A percentile compares a stretch with the other conserved stretches of the same genome.
These are phyloP conservation scores for Hordeum marinum DNA, from an alignment of 176 grass and related monocot genomes.

Conservation along the genomic window DNA sequence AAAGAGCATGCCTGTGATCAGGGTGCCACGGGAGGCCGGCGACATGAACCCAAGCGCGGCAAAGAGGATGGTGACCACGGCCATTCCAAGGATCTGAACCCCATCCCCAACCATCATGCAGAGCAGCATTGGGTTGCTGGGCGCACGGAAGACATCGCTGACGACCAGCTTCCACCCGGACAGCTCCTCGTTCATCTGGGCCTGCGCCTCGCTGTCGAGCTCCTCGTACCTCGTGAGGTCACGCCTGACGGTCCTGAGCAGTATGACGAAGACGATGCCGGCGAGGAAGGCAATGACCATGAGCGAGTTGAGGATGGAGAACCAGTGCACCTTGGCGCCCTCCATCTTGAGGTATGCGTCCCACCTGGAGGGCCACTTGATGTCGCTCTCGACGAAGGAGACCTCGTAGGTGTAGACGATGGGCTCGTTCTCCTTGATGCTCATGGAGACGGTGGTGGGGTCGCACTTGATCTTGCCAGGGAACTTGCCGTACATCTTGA, in stretches of 20 bases:
- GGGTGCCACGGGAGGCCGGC: conserved; percentile 59
- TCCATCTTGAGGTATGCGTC: conserved; percentile 88
- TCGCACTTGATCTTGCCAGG: conserved; percentile 56
- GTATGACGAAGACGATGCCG: conserved; percentile 69
- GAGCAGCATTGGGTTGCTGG: conserved; percentile 65
- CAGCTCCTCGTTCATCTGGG: conserved; percentile 79
- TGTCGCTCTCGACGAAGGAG: conserved; percentile 63
- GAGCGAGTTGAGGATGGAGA: conserved; percentile 84
- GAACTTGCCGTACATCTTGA: conserved; percentile 47
- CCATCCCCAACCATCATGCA: conserved; percentile 77
- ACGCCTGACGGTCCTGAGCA: conserved; percentile 64
- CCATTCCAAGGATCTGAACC: conserved; percentile 82
- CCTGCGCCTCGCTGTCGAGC: conserved; percentile 70
- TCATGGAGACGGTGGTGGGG: conserved; percentile 60
- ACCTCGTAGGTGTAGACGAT: conserved; percentile 77
- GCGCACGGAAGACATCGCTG: conserved; percentile 66
- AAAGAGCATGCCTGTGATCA: conserved; percentile 79
- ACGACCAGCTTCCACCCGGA: conserved; percentile 87
- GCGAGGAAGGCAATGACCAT: conserved; percentile 84
- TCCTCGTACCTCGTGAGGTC: conserved; percentile 75
- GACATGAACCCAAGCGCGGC: conserved; percentile 80
- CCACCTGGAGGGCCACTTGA: conserved; percentile 84
- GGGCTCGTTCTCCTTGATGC: conserved; percentile 59
- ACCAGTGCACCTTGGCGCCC: conserved; percentile 88
- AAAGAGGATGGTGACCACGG: conserved; percentile 69